Base-by-base conservation (phyloP, 75 land plant genomes). In the Chamaecyparis obtusa region DNA sequence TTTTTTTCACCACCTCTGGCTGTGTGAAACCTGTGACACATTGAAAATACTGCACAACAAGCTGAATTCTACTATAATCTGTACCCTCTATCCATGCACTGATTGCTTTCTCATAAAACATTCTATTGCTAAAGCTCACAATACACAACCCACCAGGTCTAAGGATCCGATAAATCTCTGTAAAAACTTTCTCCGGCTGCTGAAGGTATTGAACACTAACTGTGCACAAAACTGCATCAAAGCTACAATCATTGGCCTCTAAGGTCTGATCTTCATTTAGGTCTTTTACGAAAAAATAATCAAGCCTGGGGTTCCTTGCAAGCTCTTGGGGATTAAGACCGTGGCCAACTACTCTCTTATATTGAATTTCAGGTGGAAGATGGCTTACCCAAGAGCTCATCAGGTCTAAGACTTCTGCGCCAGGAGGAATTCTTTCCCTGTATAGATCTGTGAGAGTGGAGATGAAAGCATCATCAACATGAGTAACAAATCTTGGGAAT, bases 331-430 rank as follows among this genome's bases (percentile, higher is more conserved):
- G 94, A 84, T 96, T 96, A 41, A 96, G 92, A 35, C 98, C 98
- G 87, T 96, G 98, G 41, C 98, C 98, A 13, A 96, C 96, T 14
- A 96, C 98, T 76, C 93, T 92, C 71, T 88, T 93, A 92, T 94
- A 96, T 86, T 39, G 60, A 41, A 90, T 74, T 60, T 94, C 95
- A 32, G 89, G 78, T 48, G 95, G 95, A 57, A 95, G 85, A 76
- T 95, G 96, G 85, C 96, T 96, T 74, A 96, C 91, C 97, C 97
- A 96, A 27, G 97, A 96, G 91, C 97, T 95, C 95, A 94, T 94
- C 60, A 95, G 86, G 57, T 95, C 96, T 80, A 95, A 83, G 37
- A 96, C 87, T 46, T 93, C 94, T 71, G 81, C 80, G 27, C 89
- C 91, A 10, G 94, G 89, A 3, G 87, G 89, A 75, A 96, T 80